Conservation (phyloP, 768 basidiomycete genomes). For the Amanita fuliginea region DNA sequence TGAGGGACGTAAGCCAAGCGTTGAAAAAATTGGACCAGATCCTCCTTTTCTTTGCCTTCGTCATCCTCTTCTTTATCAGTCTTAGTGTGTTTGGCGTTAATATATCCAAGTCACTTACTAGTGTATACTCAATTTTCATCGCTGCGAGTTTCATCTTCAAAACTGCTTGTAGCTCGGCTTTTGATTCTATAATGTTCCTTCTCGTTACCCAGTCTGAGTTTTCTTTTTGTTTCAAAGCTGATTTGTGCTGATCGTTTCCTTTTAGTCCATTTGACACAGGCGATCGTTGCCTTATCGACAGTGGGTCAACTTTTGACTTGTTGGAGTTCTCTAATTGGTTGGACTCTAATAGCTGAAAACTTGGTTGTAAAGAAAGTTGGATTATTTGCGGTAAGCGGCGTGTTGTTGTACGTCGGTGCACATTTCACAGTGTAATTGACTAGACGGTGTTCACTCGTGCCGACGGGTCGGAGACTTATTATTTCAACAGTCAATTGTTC, state of each 20-base stretch:
- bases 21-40: slow-evolving; percentile 54
- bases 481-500: slow-evolving; percentile 71
- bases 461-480: slow-evolving; percentile 74
- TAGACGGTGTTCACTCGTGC: slow-evolving; percentile 60
- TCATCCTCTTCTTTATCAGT: slow-evolving; percentile 64
- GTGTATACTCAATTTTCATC: slow-evolving; percentile 61
- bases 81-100: slow-evolving; percentile 63
- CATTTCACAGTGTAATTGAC: not conserved
- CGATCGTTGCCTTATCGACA: slow-evolving; percentile 68
- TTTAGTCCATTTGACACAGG: slow-evolving; percentile 70
- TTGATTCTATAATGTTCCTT: slow-evolving; percentile 74
- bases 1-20: slow-evolving; percentile 66
- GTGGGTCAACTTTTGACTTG: slow-evolving; percentile 17
- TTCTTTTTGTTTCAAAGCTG: not conserved
- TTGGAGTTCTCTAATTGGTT: not conserved
- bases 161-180: slow-evolving; percentile 56
- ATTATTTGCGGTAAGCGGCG: slow-evolving; percentile 48
- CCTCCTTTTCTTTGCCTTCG: slow-evolving; percentile 47
- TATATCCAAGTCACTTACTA: slow-evolving; percentile 53
- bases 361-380: slow-evolving; percentile 74
- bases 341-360: slow-evolving; percentile 42
- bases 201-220: slow-evolving; percentile 71
- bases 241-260: slow-evolving; percentile 4
- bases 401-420: not conserved
- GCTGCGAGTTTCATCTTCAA: slow-evolving; percentile 79